Conservation (phyloP, 805 yeast genomes). For the Candida stauntonica region DNA sequence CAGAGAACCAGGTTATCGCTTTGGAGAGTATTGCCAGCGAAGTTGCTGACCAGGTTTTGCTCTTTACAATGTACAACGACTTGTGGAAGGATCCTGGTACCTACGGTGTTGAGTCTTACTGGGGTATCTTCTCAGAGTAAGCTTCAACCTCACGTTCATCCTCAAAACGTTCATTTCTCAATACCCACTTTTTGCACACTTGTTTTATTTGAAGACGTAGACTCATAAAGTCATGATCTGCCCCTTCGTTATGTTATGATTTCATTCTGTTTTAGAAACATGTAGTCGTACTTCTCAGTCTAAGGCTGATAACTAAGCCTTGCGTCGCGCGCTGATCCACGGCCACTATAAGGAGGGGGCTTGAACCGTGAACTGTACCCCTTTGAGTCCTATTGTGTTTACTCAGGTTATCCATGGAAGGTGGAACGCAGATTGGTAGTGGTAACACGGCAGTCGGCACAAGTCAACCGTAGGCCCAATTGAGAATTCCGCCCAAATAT, state of each 20-base stretch:
- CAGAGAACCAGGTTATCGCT: conserved; percentile 47
- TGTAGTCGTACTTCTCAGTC: neutral
- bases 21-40: conserved; percentile 39
- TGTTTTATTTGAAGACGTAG: too few relatives aligned
- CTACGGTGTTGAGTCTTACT: conserved; percentile 55
- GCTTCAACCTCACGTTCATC: neutral
- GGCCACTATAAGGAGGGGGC: too few relatives aligned
- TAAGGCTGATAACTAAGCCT: neutral
- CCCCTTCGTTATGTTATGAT: conserved; percentile 5
- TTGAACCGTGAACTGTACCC: too few relatives aligned
- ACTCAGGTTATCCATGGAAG: too few relatives aligned
- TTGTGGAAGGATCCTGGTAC: conserved; percentile 56
- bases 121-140: conserved; percentile 32
- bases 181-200: neutral
- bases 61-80: conserved; percentile 62
- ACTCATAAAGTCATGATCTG: too few relatives aligned
- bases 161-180: neutral
- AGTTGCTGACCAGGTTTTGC: conserved; percentile 45
- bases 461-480: too few relatives aligned
- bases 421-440: too few relatives aligned
- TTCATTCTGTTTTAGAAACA: neutral
- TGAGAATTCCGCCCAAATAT: too few relatives aligned
- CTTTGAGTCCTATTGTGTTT: too few relatives aligned
- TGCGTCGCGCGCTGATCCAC: too few relatives aligned
- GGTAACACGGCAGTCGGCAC: too few relatives aligned